Evolutionary conservation across 129 eudicot species (phyloP).

Genomic region (Chrysanthemum seticuspe): DNA sequence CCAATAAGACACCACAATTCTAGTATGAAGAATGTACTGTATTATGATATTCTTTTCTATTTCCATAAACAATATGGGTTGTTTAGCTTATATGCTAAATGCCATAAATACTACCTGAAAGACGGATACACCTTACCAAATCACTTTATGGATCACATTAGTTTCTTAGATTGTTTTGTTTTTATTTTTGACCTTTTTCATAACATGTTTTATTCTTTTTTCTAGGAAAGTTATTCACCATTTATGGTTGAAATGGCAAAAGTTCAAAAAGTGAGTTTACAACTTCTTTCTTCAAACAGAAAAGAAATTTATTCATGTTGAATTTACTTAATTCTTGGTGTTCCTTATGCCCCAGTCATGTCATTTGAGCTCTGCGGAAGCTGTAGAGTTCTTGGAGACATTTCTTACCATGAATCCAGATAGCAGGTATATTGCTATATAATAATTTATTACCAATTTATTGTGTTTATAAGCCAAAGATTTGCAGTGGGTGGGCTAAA

Average conservation of each 20-base stretch:
- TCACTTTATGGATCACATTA: not conserved
- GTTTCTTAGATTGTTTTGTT: not conserved
- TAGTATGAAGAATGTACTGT: not conserved
- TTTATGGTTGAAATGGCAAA: slow-evolving; percentile 86
- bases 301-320: not conserved
- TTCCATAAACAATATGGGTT: slow-evolving; percentile 5
- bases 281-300: not conserved
- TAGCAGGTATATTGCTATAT: slow-evolving; percentile 48
- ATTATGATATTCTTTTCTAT: not conserved
- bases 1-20: not conserved
- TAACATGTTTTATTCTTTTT: slow-evolving; percentile 22
- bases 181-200: slow-evolving; percentile 6
- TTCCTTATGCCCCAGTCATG: slow-evolving; percentile 39
- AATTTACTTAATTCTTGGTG: not conserved
- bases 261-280: slow-evolving; percentile 60
- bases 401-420: slow-evolving; percentile 90
- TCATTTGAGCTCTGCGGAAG: slow-evolving; percentile 68
- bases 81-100: not conserved
- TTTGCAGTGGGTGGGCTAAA: not conserved
- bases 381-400: slow-evolving; percentile 71
- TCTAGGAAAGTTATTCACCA: slow-evolving; percentile 73
- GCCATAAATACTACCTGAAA: not conserved
- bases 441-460: not conserved
- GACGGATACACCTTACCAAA: not conserved
- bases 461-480: not conserved